Conservation (phyloP, 805 yeast genomes). For the Candida palmyrensis region DNA sequence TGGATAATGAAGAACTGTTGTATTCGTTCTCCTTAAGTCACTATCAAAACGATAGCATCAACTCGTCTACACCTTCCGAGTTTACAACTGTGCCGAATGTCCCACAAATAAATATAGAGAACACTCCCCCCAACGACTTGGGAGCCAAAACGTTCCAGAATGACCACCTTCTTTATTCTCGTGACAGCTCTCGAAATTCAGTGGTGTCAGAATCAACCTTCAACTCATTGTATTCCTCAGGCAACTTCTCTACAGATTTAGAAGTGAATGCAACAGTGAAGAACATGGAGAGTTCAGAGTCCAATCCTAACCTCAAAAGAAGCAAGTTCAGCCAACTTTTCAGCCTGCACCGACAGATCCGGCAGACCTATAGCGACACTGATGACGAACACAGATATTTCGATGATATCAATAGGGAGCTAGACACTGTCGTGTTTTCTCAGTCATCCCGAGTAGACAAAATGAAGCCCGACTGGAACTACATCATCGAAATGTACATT, state of each 20-base stretch:
- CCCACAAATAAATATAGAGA: too few relatives aligned
- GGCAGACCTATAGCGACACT: not conserved
- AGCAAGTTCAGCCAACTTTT: slow-evolving; percentile 2
- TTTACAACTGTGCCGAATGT: too few relatives aligned
- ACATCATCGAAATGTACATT: slow-evolving; percentile 15
- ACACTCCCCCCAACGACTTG: too few relatives aligned
- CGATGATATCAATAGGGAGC: slow-evolving; percentile 1
- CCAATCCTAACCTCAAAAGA: slow-evolving; percentile 1
- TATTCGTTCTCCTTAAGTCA: too few relatives aligned
- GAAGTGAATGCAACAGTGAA: not conserved
- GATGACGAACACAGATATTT: slow-evolving; percentile 4
- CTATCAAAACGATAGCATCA: too few relatives aligned
- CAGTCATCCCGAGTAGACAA: slow-evolving; percentile 3
- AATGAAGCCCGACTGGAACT: slow-evolving; percentile 10
- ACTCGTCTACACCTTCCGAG: too few relatives aligned
- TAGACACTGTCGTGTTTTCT: slow-evolving; percentile 4
- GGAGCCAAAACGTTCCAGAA: too few relatives aligned
- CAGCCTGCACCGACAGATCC: not conserved
- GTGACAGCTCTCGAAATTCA: slow-evolving; percentile 3
- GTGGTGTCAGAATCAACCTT: slow-evolving; percentile 1
- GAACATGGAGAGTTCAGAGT: not conserved
- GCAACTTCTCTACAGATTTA: slow-evolving; percentile 1
- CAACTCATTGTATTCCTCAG: slow-evolving; percentile 4
- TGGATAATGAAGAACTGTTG: too few relatives aligned
- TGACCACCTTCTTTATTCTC: too few relatives aligned